These are phyloP conservation scores for Margaritispora aquatica DNA, from an alignment of 495 filamentous ascomycete species.

Conservation along the genomic window DNA sequence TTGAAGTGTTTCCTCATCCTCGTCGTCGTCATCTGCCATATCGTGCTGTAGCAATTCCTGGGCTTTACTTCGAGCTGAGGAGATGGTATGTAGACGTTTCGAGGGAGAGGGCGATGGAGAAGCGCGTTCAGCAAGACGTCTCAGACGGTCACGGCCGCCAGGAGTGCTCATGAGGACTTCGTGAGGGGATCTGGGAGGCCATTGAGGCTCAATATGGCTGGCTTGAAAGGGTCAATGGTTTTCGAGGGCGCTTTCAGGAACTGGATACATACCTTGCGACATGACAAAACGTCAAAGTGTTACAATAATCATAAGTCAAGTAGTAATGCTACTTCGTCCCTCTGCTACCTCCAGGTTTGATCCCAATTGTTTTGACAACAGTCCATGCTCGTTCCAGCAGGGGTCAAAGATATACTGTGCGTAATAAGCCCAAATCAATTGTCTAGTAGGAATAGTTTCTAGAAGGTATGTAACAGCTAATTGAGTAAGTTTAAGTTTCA, in stretches of 20 bases:
- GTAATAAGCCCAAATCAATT: background rate
- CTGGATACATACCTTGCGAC: conserved; percentile 16
- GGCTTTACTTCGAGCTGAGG: conserved; percentile 25
- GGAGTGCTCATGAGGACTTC: conserved; percentile 80
- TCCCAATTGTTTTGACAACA: too few species aligned
- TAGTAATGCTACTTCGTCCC: conserved; percentile 9
- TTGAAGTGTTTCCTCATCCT: conserved; percentile 86
- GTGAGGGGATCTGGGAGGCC: conserved; percentile 84
- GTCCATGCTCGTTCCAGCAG: conserved; percentile 15
- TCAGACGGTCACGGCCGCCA: conserved; percentile 63
- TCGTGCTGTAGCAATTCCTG: conserved; percentile 1
- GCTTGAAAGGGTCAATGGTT: background rate
- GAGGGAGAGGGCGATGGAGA: conserved; percentile 62
- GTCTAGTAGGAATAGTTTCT: background rate
- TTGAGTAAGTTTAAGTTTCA: background rate
- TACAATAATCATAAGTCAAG: background rate
- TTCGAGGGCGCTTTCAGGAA: background rate
- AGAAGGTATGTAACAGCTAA: background rate
- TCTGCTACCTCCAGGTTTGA: conserved; percentile 6
- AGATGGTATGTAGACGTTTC: conserved; percentile 25
- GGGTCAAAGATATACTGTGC: conserved; percentile 8
- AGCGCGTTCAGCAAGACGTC: conserved; percentile 54
- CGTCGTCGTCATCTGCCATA: conserved; percentile 44
- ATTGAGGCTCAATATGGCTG: conserved; percentile 44
- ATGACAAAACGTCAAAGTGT: conserved; percentile 6